phyloP scores from a whole-genome alignment of 2,329 filamentous ascomycete genomes.

The Thermothelomyces thermophilus region DNA sequence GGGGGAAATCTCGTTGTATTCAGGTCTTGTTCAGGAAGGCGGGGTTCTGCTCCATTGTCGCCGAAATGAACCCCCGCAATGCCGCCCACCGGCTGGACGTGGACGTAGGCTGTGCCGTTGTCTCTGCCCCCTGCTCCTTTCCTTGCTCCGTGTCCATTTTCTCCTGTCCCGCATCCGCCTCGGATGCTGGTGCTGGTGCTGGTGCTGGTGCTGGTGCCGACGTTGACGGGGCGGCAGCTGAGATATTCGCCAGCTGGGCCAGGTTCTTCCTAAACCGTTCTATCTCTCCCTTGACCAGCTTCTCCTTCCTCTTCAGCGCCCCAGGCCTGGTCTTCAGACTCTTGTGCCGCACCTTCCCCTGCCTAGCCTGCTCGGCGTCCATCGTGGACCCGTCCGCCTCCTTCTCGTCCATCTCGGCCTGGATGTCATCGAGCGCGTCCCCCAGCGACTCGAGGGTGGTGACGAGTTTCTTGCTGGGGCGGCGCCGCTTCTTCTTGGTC shows the following conservation, averaged over 20 bases:
- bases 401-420: constrained; percentile 41
- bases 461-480: constrained; percentile 63
- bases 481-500: constrained; percentile 5
- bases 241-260: constrained; percentile 55
- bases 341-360: constrained; percentile 64
- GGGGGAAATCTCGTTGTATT: not conserved
- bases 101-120: constrained; percentile 24
- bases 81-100: constrained; percentile 69
- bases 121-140: constrained; percentile 18
- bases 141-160: constrained; percentile 17
- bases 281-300: constrained; percentile 71
- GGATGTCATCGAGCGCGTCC: constrained; percentile 67
- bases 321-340: constrained; percentile 70
- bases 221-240: too few relatives aligned
- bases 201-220: too few relatives aligned
- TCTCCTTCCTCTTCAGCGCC: constrained; percentile 76
- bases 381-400: constrained; percentile 36
- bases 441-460: constrained; percentile 69
- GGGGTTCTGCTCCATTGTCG: constrained; percentile 83
- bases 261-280: constrained; percentile 78
- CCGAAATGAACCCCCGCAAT: constrained; percentile 73
- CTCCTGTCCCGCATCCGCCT: not conserved
- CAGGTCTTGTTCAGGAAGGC: constrained; percentile 50
- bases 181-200: not conserved
- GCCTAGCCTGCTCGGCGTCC: constrained; percentile 31